Evolutionary conservation across 2,329 filamentous ascomycete species (phyloP), one percentile per base, ranked within the genome.

Genomic region (Fusarium xylarioides): DNA sequence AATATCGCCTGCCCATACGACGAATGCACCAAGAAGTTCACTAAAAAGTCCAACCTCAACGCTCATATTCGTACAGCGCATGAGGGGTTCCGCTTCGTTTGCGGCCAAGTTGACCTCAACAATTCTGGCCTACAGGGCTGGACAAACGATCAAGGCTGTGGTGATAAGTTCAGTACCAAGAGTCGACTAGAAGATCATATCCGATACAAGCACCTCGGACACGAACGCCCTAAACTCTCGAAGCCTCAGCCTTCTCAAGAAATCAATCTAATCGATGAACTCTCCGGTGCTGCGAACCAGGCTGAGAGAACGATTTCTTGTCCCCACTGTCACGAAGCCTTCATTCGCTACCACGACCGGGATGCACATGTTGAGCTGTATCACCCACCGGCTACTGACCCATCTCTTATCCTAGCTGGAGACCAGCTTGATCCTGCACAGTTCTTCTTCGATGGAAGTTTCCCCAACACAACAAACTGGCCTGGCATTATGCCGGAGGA

Each of bases 181-280:
- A 88, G 90, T 23, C 91, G 90, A 35, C 87, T 98, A 0, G 93
- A 95, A 80, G 92, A 96, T 74, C 95, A 98, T 79, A 87, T 98
- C 49, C 91, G 93, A 26, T 94, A 92, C 53, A 89, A 93, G 28
- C 95, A 98, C 80, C 85, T 97, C 32, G 90, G 91, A n/a, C 78
- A 82, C 21, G 82, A 85, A 62, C 85, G 88, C 18, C 86, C 86
- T 38, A 76, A 77, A 64, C 65, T 79, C 44, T 78, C 73, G 58
- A 73, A 74, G 62, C 59, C 74, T 43, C 63, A 69, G 49, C 47
- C 54, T 21, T 46, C 71, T 14, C 43, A 75, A 15, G 62, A 74
- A 4, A 43, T 67, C 7, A 81, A 82, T 52, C 71, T 85, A 18
- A 77, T 88, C 28, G 83, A 86, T 34, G 82, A 84, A 49, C 74